Evolutionary conservation across 257 asterid species (phyloP), one percentile per base, ranked within the genome.

Genomic region (Dorcoceras hygrometricum): DNA sequence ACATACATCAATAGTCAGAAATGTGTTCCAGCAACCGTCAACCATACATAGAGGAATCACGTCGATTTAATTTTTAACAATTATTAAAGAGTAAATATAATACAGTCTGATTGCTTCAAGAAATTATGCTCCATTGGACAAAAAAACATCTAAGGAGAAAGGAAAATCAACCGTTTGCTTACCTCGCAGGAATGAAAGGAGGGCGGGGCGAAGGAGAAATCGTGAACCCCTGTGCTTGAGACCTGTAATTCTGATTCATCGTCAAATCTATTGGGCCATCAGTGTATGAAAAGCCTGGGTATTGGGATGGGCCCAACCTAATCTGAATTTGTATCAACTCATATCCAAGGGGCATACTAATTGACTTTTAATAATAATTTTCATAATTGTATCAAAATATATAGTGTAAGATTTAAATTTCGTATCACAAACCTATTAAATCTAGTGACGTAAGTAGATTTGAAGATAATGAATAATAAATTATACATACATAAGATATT

Each of bases 161-260:
- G 6, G 20, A 16, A 43, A 43, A 43, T 14, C 4, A 20, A 46
- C 43, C 23, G 34, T 10, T 23, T 4, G 32, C 72, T 23, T 64
- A 71, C 85, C 78, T 65, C 23, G 53, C 67, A 64, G 69, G 26
- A 68, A 63, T 39, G 77, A 27, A 65, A 56, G 63, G 67, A 60
- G n/a, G n/a, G n/a, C n/a, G n/a, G 75, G 54, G 71, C 28, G 23
- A 0, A 29, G 32, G 57, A 32, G 16, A 66, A 53, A 19, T 20
- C 36, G 20, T 25, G 76, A 79, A 73, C 79, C 84, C 83, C 31
- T 19, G 23, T n/a, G n/a, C n/a, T n/a, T 36, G 57, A 39, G 36
- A 51, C 6, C 24, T 25, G 34, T n/a, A n/a, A n/a, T n/a, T n/a
- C n/a, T n/a, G n/a, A 59, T 27, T 1, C 16, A 16, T 59, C 43